Base-by-base conservation (phyloP, 2,329 filamentous ascomycete species). In the Stenocarpella maydis region DNA sequence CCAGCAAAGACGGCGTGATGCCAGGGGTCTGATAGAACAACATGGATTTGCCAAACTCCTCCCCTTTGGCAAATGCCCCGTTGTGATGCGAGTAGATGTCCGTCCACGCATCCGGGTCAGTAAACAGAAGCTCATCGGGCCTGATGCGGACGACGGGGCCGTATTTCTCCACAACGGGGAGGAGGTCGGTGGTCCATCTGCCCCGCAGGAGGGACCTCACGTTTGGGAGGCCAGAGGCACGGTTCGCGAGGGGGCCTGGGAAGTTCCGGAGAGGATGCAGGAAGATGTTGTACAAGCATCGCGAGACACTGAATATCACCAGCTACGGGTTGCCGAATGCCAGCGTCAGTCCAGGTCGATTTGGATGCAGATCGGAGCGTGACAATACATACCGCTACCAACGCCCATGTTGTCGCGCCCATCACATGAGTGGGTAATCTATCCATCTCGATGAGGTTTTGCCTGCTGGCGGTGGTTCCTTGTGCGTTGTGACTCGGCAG, bases 111-210 rank as follows among this genome's bases (percentile, higher is more conserved):
- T 53, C 65, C 8, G 67, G 53, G 41, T 68, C 52, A 10, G 53
- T 65, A 7, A 72, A 54, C 34, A 67, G 28, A 12, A 74, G 67
- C 43, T 71, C 55, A 31, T 52, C 39, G 6, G 73, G 71, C 17
- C 65, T 64, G 21, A 71, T 53, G 26, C 69, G 73, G 7, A 74
- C 70, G 37, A 73, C 64, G 9, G 74, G 73, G 21, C 72, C 73
- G 65, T 75, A 75, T 15, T 60, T 47, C 9, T 68, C 45, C 50
- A 47, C 28, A 14, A 71, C 9, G 39, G 28, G 64, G 7, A 70
- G 58, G 17, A 71, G 26, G 0, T 65, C 58, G 8, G 7, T 15
- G n/a, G 63, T 39, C 55, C 69, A 66, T 26, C 47, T 68, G 15
- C 71, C 70, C 1, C 41, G 24, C 7, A 69, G 12, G 14, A 69